Percentiles rank a stretch among this genome's conserved stretches.
phyloP scores from a whole-genome alignment of 805 yeast species.

The Priceomyces haplophilus region DNA sequence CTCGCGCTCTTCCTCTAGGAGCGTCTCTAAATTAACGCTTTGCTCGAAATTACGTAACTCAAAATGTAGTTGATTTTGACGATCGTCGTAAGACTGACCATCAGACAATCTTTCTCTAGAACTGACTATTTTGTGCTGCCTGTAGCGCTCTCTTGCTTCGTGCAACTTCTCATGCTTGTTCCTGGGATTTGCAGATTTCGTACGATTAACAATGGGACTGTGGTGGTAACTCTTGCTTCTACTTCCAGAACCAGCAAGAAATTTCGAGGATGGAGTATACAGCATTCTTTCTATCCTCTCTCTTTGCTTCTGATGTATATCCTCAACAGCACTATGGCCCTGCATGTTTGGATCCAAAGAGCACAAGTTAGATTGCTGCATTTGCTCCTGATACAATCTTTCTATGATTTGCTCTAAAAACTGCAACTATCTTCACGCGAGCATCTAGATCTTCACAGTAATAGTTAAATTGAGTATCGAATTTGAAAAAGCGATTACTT shows the following conservation, averaged over 20 bases:
- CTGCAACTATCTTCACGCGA: too few species aligned
- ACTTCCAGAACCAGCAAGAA: not conserved
- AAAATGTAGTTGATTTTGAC: constrained; percentile 9
- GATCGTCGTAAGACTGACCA: constrained; percentile 16
- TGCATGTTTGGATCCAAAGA: not conserved
- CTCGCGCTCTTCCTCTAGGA: constrained; percentile 7
- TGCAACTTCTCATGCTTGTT: constrained; percentile 22
- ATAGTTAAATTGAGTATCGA: too few species aligned
- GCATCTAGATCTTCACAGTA: too few species aligned
- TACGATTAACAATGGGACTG: constrained; percentile 2
- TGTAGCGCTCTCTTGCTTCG: constrained; percentile 23
- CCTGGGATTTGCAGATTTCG: constrained; percentile 11
- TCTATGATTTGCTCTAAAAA: too few species aligned
- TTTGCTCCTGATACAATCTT: too few species aligned
- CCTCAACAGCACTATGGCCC: constrained; percentile 13
- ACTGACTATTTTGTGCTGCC: constrained; percentile 15
- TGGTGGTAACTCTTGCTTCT: constrained; percentile 4
- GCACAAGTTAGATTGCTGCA: too few species aligned
- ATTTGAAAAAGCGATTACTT: too few species aligned
- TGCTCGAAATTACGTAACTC: constrained; percentile 18
- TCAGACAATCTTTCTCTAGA: constrained; percentile 18
- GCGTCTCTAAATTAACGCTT: constrained; percentile 2
- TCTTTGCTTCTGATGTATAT: constrained; percentile 16
- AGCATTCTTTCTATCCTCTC: constrained; percentile 12
- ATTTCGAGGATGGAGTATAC: constrained; percentile 11